Evolutionary conservation across 1,284 basidiomycete species (phyloP).

Genomic region (Tilletia walkeri): DNA sequence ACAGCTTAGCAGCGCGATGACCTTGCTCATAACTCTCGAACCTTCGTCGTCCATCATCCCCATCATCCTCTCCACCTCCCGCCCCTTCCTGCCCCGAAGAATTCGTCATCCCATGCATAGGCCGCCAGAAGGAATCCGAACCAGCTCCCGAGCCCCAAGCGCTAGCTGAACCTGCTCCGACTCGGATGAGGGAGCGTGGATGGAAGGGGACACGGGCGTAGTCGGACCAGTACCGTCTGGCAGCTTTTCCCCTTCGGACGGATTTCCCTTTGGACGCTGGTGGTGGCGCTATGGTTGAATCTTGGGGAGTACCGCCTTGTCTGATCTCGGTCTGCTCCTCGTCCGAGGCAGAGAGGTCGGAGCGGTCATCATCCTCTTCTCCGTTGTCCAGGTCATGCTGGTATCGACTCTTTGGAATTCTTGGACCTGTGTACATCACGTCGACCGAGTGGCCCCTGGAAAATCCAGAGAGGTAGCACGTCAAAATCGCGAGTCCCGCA

Average conservation of each 20-base stretch:
- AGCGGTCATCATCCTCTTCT: constrained; percentile 24
- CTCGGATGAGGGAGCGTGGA: constrained; percentile 39
- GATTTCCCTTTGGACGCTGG: too few species aligned
- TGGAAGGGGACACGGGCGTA: constrained; percentile 41
- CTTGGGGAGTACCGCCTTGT: background rate
- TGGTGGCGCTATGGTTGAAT: too few species aligned
- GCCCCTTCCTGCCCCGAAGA: constrained; percentile 15
- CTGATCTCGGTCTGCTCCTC: constrained; percentile 18
- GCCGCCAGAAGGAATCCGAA: constrained; percentile 2
- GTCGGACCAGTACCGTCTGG: constrained; percentile 46
- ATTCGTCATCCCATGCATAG: constrained; percentile 11
- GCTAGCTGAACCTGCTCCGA: constrained; percentile 37
- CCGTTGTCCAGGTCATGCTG: constrained; percentile 31
- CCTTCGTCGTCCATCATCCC: constrained; percentile 17
- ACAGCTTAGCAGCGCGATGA: background rate
- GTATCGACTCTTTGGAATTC: constrained; percentile 24
- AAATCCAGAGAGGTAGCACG: background rate
- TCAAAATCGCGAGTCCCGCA: background rate
- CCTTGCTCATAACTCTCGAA: constrained; percentile 43
- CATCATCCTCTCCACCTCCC: constrained; percentile 18
- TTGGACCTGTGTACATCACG: background rate
- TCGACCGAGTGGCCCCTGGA: background rate
- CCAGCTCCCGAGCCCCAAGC: background rate
- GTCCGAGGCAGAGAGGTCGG: constrained; percentile 17
- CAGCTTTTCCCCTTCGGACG: background rate